Evolutionary conservation across 2,329 filamentous ascomycete genomes (phyloP).

Genomic region (Exophiala sp.): DNA sequence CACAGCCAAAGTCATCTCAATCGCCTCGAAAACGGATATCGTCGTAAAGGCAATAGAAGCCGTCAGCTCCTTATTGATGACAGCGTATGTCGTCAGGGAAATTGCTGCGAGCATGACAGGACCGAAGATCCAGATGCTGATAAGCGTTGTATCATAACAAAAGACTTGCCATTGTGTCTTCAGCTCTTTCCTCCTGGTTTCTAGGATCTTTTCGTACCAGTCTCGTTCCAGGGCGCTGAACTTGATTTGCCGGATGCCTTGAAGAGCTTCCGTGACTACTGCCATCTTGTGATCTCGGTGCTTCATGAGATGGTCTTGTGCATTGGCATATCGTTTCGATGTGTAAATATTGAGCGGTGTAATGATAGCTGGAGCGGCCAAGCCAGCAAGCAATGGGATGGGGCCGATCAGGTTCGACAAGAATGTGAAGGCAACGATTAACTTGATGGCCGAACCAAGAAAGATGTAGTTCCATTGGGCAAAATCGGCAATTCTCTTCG

Average conservation of each 20-base stretch:
- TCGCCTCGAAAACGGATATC: constrained; percentile 68
- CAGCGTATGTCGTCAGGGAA: constrained; percentile 66
- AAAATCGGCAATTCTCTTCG: constrained; percentile 66
- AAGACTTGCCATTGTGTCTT: constrained; percentile 65
- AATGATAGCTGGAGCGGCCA: constrained; percentile 61
- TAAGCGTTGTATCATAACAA: constrained; percentile 58
- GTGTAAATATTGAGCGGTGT: constrained; percentile 67
- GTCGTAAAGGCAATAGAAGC: constrained; percentile 77
- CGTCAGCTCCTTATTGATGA: constrained; percentile 59
- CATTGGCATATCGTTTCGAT: constrained; percentile 61
- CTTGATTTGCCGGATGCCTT: constrained; percentile 81
- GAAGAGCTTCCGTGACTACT: constrained; percentile 70
- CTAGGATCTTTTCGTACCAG: constrained; percentile 68
- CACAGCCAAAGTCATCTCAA: constrained; percentile 68
- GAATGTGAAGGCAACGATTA: constrained; percentile 64
- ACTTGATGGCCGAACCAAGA: constrained; percentile 58
- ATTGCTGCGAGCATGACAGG: constrained; percentile 71
- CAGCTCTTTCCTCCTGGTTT: constrained; percentile 65
- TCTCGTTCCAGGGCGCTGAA: constrained; percentile 72
- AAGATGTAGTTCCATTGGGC: constrained; percentile 64
- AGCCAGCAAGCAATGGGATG: constrained; percentile 63
- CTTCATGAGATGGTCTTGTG: constrained; percentile 71
- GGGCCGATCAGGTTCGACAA: constrained; percentile 69
- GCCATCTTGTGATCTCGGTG: constrained; percentile 71
- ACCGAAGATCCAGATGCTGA: constrained; percentile 68